phyloP scores from a whole-genome alignment of 345 rosid species.

The Brassica napus region DNA sequence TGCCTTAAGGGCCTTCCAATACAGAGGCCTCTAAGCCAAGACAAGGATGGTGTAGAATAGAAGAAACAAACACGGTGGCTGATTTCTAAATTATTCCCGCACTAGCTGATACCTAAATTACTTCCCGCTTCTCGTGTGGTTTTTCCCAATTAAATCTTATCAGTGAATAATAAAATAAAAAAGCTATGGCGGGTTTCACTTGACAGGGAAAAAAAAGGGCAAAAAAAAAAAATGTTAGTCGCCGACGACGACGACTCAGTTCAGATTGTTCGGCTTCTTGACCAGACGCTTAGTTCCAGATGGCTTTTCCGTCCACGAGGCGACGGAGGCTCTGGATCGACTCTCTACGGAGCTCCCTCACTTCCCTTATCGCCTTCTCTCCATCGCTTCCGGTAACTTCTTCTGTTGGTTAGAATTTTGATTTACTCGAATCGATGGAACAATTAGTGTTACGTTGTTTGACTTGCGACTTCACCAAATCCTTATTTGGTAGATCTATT shows the following conservation, averaged over 20 bases:
- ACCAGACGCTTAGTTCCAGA: constrained; percentile 62
- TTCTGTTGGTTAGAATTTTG: background rate
- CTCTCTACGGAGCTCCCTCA: constrained; percentile 57
- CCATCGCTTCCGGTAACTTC: constrained; percentile 56
- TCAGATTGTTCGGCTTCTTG: constrained; percentile 52
- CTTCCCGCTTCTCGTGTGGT: constrained; percentile 30
- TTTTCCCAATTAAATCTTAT: background rate
- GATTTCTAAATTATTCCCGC: constrained; percentile 29
- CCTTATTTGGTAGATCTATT: no score
- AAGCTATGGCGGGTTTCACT: background rate
- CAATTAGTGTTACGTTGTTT: constrained; percentile 26
- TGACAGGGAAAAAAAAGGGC: background rate
- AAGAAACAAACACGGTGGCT: background rate
- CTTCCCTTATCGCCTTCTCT: constrained; percentile 73
- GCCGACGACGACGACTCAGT: constrained; percentile 20
- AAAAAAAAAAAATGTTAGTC: constrained; percentile 21
- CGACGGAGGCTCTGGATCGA: constrained; percentile 68
- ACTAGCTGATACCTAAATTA: constrained; percentile 2
- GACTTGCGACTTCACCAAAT: constrained; percentile 3
- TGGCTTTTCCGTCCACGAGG: constrained; percentile 49
- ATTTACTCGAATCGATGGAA: background rate
- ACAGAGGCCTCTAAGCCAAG: no score
- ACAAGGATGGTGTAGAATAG: no score
- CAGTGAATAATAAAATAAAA: background rate
- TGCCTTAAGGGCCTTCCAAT: no score